Evolutionary conservation across 2,329 filamentous ascomycete genomes (phyloP).

Genomic region (Torrubiella hemipterigena): DNA sequence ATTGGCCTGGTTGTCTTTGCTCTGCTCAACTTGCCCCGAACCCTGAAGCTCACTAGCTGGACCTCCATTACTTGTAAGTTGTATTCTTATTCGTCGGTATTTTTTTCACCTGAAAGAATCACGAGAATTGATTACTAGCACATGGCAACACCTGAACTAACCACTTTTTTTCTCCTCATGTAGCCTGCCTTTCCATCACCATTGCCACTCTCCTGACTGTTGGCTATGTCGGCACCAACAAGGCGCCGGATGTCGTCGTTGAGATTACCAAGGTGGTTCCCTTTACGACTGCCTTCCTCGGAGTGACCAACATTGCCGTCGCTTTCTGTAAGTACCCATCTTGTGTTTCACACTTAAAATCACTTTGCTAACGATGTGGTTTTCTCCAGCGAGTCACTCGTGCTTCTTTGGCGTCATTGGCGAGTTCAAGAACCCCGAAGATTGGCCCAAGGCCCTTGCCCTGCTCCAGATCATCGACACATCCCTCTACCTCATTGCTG

Average conservation of each 20-base stretch:
- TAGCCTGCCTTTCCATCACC: conserved; percentile 47
- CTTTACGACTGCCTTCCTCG: conserved; percentile 41
- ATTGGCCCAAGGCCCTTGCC: conserved; percentile 42
- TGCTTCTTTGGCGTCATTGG: conserved; percentile 56
- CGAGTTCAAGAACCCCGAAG: conserved; percentile 48
- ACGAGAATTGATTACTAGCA: too few relatives aligned
- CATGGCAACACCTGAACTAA: too few relatives aligned
- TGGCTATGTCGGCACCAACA: conserved; percentile 42
- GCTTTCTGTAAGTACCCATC: conserved; percentile 37
- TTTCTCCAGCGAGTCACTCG: conserved; percentile 37
- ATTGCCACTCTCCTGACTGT: conserved; percentile 52
- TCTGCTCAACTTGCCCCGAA: conserved; percentile 47
- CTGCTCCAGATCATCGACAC: conserved; percentile 49
- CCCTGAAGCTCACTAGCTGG: conserved; percentile 49
- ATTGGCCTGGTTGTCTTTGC: conserved; percentile 47
- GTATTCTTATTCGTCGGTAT: background rate
- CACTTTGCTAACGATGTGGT: too few relatives aligned
- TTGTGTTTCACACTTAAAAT: background rate
- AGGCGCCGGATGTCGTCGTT: conserved; percentile 22
- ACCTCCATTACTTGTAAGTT: conserved; percentile 42
- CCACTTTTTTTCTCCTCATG: too few relatives aligned
- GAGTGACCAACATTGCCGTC: conserved; percentile 53
- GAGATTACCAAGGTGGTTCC: conserved; percentile 23
- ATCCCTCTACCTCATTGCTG: conserved; percentile 50
- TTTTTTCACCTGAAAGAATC: background rate